A percentile compares a stretch with the other conserved stretches of the same genome.
Conservation (phyloP, 106 monocot genomes). For the Acorus gramineus region DNA sequence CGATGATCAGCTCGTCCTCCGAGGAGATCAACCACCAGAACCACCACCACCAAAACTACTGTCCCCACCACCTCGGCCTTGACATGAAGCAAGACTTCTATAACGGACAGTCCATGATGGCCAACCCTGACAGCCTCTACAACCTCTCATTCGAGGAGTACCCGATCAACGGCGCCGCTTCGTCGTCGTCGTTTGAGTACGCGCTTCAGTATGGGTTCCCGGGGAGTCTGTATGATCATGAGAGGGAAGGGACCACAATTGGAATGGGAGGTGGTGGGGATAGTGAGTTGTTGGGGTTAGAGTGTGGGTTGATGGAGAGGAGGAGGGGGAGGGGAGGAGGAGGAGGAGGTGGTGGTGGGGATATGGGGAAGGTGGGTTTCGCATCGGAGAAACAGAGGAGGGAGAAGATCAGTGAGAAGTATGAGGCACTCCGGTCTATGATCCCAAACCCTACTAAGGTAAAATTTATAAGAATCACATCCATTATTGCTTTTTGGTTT, state of each 20-base stretch:
- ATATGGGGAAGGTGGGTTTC: constrained; percentile 5
- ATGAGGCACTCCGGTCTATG: constrained; percentile 32
- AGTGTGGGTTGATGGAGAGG: not conserved
- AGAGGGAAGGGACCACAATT: not conserved
- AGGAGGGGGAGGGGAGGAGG: constrained; percentile 5
- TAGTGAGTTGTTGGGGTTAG: not conserved
- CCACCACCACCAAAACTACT: too few relatives aligned
- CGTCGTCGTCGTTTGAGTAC: constrained; percentile 3
- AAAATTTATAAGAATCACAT: not conserved
- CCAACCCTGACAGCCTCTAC: not conserved
- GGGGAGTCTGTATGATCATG: not conserved
- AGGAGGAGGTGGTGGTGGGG: not conserved
- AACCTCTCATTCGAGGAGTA: constrained; percentile 6
- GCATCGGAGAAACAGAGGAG: constrained; percentile 67
- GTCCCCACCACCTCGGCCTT: constrained; percentile 7
- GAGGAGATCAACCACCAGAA: too few relatives aligned
- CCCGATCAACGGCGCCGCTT: not conserved
- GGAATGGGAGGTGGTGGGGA: too few relatives aligned
- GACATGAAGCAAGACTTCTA: constrained; percentile 3
- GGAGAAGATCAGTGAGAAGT: constrained; percentile 39
- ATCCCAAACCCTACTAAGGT: constrained; percentile 67
- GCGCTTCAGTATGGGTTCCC: not conserved
- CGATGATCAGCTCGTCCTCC: too few relatives aligned
- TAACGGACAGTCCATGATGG: not conserved
- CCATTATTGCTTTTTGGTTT: not conserved